A percentile compares a stretch with the other conserved stretches of the same genome.
Conservation (phyloP, 2,329 filamentous ascomycete genomes). For the Sporothrix curviconia region DNA sequence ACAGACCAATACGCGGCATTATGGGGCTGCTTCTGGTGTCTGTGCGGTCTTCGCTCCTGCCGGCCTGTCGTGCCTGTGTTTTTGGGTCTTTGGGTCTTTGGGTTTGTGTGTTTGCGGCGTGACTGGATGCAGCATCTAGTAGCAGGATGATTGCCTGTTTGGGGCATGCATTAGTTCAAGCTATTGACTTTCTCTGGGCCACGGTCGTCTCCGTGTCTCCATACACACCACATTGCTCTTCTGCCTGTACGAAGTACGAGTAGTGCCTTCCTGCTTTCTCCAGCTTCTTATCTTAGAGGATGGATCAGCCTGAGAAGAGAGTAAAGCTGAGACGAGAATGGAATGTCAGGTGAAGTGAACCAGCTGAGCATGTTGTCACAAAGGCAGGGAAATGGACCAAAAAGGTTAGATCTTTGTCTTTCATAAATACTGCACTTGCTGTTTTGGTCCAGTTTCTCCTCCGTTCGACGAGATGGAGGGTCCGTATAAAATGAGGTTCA, state of each 20-base stretch:
- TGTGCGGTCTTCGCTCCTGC: too few relatives aligned
- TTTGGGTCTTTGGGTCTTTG: too few relatives aligned
- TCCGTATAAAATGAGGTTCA: constrained; percentile 5
- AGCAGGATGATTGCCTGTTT: background rate
- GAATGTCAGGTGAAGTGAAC: too few relatives aligned
- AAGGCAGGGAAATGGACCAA: background rate
- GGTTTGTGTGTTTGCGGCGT: too few relatives aligned
- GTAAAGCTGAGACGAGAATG: background rate
- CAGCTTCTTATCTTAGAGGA: background rate
- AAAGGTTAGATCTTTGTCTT: background rate
- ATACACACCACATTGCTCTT: background rate
- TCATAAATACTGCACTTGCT: too few relatives aligned
- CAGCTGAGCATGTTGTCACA: background rate
- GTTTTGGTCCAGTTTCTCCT: too few relatives aligned
- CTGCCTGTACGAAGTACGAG: too few relatives aligned
- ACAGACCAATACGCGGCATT: too few relatives aligned
- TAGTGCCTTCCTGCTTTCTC: background rate
- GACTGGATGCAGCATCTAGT: too few relatives aligned
- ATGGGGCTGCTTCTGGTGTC: too few relatives aligned
- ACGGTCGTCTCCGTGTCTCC: background rate
- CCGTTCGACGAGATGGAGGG: too few relatives aligned
- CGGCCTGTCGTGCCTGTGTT: too few relatives aligned
- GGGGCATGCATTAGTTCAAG: background rate
- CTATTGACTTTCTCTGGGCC: background rate
- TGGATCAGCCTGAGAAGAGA: background rate